Base-by-base conservation (phyloP, 2,329 filamentous ascomycete species). In the Metarhizium guizhouense region DNA sequence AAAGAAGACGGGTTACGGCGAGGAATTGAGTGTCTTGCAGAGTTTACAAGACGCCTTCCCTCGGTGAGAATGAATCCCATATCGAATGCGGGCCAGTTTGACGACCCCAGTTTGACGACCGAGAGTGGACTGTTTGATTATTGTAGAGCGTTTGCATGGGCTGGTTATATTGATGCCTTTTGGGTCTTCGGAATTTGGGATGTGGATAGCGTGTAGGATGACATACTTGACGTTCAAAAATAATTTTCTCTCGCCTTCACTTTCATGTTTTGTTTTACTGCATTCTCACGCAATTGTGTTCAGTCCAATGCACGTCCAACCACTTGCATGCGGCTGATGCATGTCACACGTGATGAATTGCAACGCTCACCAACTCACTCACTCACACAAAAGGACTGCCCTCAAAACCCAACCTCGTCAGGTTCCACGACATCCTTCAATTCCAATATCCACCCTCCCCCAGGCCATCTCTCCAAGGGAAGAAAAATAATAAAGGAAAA, bases 1-100 rank as follows among this genome's bases (percentile, higher is more conserved):
- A 74, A 59, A 67, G 70, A 56, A 62, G 71, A 55, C 71, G 70
- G 49, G 61, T 72, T 38, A 66, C 64, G 48, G 65, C 65, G 20
- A 68, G 71, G 61, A 66, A 64, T 50, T 74, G 67, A 63, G 58
- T 38, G 36, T 49, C 45, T 8, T 49, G 48, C 2, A 10, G 38
- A 11, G 4, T 18, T 16, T 45, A 3, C 42, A 45, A 45, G 42
- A 20, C 4, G n/a, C 42, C 42, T 16, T 20, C 7, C 7, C 10
- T 16, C 8, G 25, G 25, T 25, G 25, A 4, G 25, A 25, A 25
- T 25, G 38, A 40, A 40, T 40, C 14, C 38, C 38, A 40, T 3
- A 40, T 16, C 38, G 13, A 16, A 40, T 5, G 8, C 38, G 14
- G 14, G 38, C 38, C 13, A 20, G 18, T 45, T 7, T 45, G 18